Conservation (phyloP, 768 basidiomycete genomes). For the Podaxis sp. region DNA sequence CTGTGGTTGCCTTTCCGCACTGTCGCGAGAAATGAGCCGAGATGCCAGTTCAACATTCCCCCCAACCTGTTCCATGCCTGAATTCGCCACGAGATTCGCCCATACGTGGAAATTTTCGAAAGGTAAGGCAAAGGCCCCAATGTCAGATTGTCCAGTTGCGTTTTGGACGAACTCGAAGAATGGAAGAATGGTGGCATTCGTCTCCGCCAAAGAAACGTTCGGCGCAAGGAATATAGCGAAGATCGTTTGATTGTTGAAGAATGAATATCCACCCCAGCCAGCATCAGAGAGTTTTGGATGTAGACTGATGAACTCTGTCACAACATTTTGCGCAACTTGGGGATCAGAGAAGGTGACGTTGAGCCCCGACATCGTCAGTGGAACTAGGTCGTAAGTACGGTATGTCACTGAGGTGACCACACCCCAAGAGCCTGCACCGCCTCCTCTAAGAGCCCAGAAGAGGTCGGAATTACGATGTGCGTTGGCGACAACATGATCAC, state of each 20-base stretch:
- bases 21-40: constrained; percentile 28
- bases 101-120: constrained; percentile 12
- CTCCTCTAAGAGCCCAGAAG: constrained; percentile 51
- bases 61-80: constrained; percentile 17
- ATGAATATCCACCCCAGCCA: constrained; percentile 38
- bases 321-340: constrained; percentile 21
- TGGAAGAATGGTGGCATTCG: constrained; percentile 28
- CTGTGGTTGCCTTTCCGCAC: constrained; percentile 19
- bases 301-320: constrained; percentile 29
- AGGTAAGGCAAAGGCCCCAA: not conserved
- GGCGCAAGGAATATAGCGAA: constrained; percentile 24
- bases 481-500: constrained; percentile 36
- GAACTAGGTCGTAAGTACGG: constrained; percentile 32
- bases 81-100: constrained; percentile 8
- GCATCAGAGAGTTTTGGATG: constrained; percentile 33
- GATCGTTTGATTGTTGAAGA: constrained; percentile 14
- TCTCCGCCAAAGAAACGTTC: constrained; percentile 30
- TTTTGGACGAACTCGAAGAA: constrained; percentile 23
- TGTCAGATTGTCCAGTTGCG: not conserved
- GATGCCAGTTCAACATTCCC: constrained; percentile 24
- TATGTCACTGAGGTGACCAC: constrained; percentile 46
- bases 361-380: constrained; percentile 24
- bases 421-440: constrained; percentile 46
- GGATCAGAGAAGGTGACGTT: constrained; percentile 26
- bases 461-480: constrained; percentile 36